phyloP scores from a whole-genome alignment of 2,329 filamentous ascomycete species.

The Zymoseptoria passerinii region DNA sequence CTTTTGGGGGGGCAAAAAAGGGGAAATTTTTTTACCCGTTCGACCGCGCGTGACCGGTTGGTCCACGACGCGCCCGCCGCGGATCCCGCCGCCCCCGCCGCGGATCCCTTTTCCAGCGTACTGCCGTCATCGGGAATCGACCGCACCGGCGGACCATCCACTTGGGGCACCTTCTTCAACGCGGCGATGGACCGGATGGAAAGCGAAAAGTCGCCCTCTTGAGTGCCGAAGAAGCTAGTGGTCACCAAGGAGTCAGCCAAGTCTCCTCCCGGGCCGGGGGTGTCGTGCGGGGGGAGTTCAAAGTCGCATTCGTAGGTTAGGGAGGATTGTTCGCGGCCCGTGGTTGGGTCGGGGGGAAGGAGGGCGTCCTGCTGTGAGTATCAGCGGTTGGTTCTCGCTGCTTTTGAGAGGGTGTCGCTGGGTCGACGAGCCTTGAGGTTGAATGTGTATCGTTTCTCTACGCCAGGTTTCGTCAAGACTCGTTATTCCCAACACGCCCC shows the following conservation, averaged over 20 bases:
- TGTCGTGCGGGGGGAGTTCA: constrained; percentile 25
- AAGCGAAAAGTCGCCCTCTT: constrained; percentile 60
- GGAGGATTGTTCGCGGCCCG: constrained; percentile 63
- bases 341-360: constrained; percentile 46
- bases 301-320: constrained; percentile 71
- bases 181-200: constrained; percentile 49
- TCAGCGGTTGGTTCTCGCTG: constrained; percentile 61
- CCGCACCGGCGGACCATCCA: not conserved
- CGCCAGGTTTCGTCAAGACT: too few relatives aligned
- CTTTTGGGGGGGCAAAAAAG: too few relatives aligned
- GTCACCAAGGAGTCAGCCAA: too few relatives aligned
- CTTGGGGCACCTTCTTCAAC: constrained; percentile 16
- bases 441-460: constrained; percentile 60
- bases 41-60: not conserved
- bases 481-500: too few relatives aligned
- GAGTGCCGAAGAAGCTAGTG: constrained; percentile 63
- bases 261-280: constrained; percentile 10
- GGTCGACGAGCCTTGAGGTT: constrained; percentile 61
- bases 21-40: too few relatives aligned
- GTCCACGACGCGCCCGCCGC: not conserved
- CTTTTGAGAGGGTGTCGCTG: constrained; percentile 51
- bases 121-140: not conserved
- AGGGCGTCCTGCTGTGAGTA: constrained; percentile 46
- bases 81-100: not conserved
- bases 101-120: constrained; percentile 9